These are phyloP conservation scores for Solanum sparsipilum DNA, from an alignment of 257 asterid species.

Conservation along the genomic window DNA sequence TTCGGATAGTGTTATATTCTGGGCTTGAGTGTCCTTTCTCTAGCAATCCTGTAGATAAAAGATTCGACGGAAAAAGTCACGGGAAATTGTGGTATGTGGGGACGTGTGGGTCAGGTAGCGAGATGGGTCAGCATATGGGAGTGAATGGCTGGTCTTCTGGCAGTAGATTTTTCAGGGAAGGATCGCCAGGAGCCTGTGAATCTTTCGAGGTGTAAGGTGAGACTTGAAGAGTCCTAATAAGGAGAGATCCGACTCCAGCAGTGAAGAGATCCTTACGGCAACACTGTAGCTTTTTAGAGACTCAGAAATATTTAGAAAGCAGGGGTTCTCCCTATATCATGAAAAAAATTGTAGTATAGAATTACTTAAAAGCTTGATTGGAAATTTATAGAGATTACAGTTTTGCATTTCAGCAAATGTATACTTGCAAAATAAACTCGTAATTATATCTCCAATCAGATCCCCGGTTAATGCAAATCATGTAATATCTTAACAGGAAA, in stretches of 20 bases:
- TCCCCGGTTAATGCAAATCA: not conserved
- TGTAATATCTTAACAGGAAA: not conserved
- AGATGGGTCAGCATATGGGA: not conserved
- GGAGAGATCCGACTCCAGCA: not conserved
- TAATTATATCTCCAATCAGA: not conserved
- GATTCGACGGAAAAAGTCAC: not conserved
- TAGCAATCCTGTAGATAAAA: not conserved
- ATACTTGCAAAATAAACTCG: not conserved
- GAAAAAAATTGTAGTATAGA: not conserved
- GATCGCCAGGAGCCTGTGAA: not conserved
- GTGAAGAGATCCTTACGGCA: not conserved
- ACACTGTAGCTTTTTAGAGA: not conserved
- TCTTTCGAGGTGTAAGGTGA: not conserved
- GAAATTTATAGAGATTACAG: not conserved
- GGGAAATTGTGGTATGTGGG: not conserved
- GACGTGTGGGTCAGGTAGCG: not conserved
- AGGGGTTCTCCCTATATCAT: not conserved
- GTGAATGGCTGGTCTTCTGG: not conserved
- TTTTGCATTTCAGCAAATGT: not conserved
- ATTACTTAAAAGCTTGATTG: not conserved
- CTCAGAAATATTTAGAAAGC: not conserved
- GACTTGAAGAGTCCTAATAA: not conserved
- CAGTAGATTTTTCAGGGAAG: not conserved
- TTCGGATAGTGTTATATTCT: not conserved
- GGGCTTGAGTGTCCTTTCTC: not conserved